Evolutionary conservation across 2,329 filamentous ascomycete species (phyloP), one percentile per base, ranked within the genome.

Genomic region (Pochonia chlamydosporia): DNA sequence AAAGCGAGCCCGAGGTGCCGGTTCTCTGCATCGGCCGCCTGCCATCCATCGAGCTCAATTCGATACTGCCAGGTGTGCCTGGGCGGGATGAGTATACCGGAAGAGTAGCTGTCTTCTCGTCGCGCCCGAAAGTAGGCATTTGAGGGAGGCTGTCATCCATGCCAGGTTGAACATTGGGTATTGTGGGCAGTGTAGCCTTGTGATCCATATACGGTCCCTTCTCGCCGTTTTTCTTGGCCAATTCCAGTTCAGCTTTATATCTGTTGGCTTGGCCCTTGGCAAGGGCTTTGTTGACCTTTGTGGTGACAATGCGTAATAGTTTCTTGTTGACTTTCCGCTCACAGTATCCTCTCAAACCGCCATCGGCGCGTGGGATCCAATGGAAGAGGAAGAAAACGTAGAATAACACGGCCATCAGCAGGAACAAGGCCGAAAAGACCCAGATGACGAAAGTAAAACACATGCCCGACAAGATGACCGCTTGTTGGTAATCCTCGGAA

Each of bases 321-420:
- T 90, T 78, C 58, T 81, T 84, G 68, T 95, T 95, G 63, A 96
- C 85, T 71, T 97, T 97, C 40, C 90, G 85, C 52, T 88, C 85
- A 63, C 93, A 97, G 69, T 95, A 99, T 23, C 84, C 83, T 5
- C 82, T 81, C 25, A 99, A 75, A 7, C 87, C 84, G 5, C 89
- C 89, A 59, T 96, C 90, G 10, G 81, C 74, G 30, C 79, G 78
- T 1, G 91, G 90, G 51, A 99, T 92, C 68, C 92, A 93, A 66
- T 93, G 87, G 79, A 87, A 96, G 5, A 99, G 76, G 65, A 96
- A 99, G 58, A 89, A 80, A 31, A 96, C 66, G 67, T 95, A 97
- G 50, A 95, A 82, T 2, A 95, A 58, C 20, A 83, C 71, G 0
- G 88, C 89, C 9, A 87, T 61, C n/a, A 92, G 70, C 43, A 97